Base-by-base conservation (phyloP, 2,329 filamentous ascomycete species). In the Trichoderma hamatum region DNA sequence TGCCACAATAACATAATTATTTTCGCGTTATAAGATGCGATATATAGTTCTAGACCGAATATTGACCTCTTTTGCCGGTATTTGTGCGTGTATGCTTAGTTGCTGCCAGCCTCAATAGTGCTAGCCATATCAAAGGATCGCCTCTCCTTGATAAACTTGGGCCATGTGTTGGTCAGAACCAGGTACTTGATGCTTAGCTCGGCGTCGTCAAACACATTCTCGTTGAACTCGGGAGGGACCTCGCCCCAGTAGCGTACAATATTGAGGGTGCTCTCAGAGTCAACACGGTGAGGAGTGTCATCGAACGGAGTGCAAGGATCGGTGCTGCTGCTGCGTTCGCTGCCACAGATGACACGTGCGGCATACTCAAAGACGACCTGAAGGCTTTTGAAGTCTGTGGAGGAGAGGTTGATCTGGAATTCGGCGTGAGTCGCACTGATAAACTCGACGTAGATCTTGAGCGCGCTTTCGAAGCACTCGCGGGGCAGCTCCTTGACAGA, bases 141-240 rank as follows among this genome's bases (percentile, higher is more conserved):
- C 62, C 66, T 62, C 66, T 68, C 66, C 49, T 68, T 68, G 70
- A 87, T 83, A 71, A 85, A 89, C 74, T 87, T 87, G 43, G 86
- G 85, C 89, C 89, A 92, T 0, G 89, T 92, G 75, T 91, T 91
- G 16, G 88, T 90, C 67, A 91, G 79, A 2, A 92, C 88, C 9
- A 91, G 82, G 70, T 90, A 89, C 77, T 90, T 90, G 79, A 92
- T 86, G 73, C 84, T 86, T 16, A 79, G 76, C 74, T 90, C 85
- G 0, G 89, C 86, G 21, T 81, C 83, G 72, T 90, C 87, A 72
- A 92, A 91, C 5, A 91, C 82, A 0, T 75, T 75, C 5, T 81
- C 79, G 62, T 83, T 80, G 69, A 91, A 91, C 0, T 72, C 79
- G 0, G 78, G 77, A 0, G 87, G 83, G n/a, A 87, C 82, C 1